Base-by-base conservation (phyloP, 2,329 filamentous ascomycete species). In the Fusarium miscanthi region DNA sequence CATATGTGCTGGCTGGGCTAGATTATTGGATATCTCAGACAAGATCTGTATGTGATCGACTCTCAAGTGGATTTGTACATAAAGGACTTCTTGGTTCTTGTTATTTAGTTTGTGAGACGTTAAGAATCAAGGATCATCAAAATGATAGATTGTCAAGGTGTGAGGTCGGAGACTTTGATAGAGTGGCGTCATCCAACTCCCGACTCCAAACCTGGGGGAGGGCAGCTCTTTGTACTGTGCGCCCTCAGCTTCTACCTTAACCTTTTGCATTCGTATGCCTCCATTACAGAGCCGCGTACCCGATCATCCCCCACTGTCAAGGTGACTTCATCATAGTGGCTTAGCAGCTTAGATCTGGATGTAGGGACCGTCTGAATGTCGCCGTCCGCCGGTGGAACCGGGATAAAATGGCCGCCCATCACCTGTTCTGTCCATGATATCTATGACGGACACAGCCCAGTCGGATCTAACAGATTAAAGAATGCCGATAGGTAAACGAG, bases 261-360 rank as follows among this genome's bases (percentile, higher is more conserved):
- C 25, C 37, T 54, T 64, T 66, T 42, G 38, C 35, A 42, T 54
- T 68, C 57, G 54, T 41, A 42, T 67, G 58, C 68, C 60, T 67
- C 45, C 46, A 56, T 51, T 67, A 48, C 38, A 43, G 46, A 59
- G 61, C 61, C 63, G 63, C 51, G 31, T 66, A 65, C 45, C 67
- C 67, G 66, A 56, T 68, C 63, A 63, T 37, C 45, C 61, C 51
- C 37, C 30, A n/a, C 49, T 38, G 65, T 45, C 35, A 49, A 52
- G 57, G 68, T 74, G 72, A 74, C 72, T 74, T 74, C 72, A 74
- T 74, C 48, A 60, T 46, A 30, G 71, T 74, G 72, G 71, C 72
- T 74, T 66, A 56, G 71, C 42, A 59, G 64, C 56, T 72, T 60
- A 27, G 45, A 45, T 54, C 31, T 49, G 33, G 51, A 45, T 45